Base-by-base conservation (phyloP, 2,329 filamentous ascomycete genomes). In the Dryadomyces sulphureus region DNA sequence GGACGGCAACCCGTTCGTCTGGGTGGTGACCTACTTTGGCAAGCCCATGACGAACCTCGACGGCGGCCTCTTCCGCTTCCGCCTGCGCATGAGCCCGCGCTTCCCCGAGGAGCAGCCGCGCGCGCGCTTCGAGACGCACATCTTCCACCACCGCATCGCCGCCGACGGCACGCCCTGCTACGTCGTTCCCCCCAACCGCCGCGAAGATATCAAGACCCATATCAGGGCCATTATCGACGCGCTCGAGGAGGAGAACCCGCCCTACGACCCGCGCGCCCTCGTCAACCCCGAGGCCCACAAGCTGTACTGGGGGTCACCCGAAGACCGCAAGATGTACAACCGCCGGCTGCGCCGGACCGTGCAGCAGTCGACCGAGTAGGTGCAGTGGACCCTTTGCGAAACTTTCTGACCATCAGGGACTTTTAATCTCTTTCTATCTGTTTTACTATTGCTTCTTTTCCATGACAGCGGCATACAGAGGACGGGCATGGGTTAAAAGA, bases 21-120 rank as follows among this genome's bases (percentile, higher is more conserved):
- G 92, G 92, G 63, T 73, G 19, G 61, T 96, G 49, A 92, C 86
- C 1, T 89, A 94, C 59, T 93, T 95, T 59, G 92, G 92, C 22
- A 77, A 81, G 46, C 86, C 88, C 1, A 93, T 92, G 82, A 94
- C 88, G 6, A 88, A 94, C 54, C 75, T 96, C 2, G 90, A 96
- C 55, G 90, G 89, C 16, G 88, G 90, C 2, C 74, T 96, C 50
- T 90, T 96, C 66, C 77, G 77, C 50, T 81, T 95, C 60, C 81
- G 73, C 55, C 70, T 96, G 46, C 71, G 70, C 56, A 81, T 96
- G 56, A 94, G 87, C 55, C 81, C 86, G 6, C 75, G 78, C 6
- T 96, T 95, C 57, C 92, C 92, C 0, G 77, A 85, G 36, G 85
- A 93, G 54, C 86, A 94, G 55, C 92, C 90, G 21, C 79, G 90